phyloP scores from a whole-genome alignment of 78 protist genomes.

The Emiliania huxleyi region DNA sequence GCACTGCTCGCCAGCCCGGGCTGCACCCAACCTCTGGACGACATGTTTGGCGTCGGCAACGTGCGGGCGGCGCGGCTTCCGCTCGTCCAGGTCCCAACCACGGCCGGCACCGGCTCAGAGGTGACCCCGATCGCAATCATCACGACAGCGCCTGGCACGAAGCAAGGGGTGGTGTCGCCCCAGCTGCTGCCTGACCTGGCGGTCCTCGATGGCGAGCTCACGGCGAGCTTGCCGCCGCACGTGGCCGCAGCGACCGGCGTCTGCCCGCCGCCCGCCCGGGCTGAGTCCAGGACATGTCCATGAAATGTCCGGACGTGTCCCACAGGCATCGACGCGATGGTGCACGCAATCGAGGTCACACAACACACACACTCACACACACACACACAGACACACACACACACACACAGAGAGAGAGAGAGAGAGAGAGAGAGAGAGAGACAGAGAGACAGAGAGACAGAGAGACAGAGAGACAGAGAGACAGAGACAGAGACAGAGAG shows the following conservation, averaged over 20 bases:
- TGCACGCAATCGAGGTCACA: constrained; percentile 25
- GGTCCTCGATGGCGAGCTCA: neutral
- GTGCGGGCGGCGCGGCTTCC: neutral
- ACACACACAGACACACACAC: too few species aligned
- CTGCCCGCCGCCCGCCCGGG: too few species aligned
- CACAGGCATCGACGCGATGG: constrained; percentile 39
- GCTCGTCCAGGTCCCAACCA: neutral
- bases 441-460: too few species aligned
- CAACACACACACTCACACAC: too few species aligned
- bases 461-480: too few species aligned
- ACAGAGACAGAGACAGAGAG: too few species aligned
- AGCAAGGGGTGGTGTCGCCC: neutral
- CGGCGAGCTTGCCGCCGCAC: neutral
- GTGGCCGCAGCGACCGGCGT: constrained; percentile 24
- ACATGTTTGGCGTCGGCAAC: neutral
- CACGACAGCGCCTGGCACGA: neutral
- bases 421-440: too few species aligned
- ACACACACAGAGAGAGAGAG: too few species aligned
- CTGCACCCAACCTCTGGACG: neutral
- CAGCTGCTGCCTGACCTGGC: constrained; percentile 17
- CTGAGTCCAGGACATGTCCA: too few species aligned
- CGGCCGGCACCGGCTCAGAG: constrained; percentile 34
- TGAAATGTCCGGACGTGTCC: too few species aligned
- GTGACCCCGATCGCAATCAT: constrained; percentile 17
- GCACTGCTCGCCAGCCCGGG: neutral